Base-by-base conservation (phyloP, 495 filamentous ascomycete genomes). In the Lentithecium fluviatile region DNA sequence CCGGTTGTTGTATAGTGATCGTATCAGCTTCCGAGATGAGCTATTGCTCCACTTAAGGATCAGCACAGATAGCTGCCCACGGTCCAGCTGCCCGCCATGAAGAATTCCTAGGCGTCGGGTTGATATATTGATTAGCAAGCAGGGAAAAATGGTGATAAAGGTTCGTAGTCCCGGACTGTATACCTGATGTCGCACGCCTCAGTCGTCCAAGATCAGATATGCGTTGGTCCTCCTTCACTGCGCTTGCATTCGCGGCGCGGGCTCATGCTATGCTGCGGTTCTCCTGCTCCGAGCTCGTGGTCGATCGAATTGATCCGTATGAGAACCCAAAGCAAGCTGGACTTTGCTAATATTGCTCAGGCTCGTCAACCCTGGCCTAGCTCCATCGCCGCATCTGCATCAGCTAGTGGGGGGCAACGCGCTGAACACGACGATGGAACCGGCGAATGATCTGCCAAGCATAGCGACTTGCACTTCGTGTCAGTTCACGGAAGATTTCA, bases 251-350 rank as follows among this genome's bases (percentile, higher is more conserved):
- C 36, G 50, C 34, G 15, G 57, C 57, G 57, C 50, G 47, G 23
- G 29, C 48, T 43, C 34, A 42, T 21, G 57, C 48, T 34, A 60
- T 60, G 57, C 37, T 60, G 8, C 57, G 57, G 17, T 60, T 60
- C 49, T 60, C 57, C 0, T 60, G 57, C 49, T 60, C 57, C 3
- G 42, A 52, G 38, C 48, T 60, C 36, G 46, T 51, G 6, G 50
- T 60, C 15, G 42, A 60, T 36, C 57, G 57, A 6, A 52, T 60
- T n/a, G 57, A 60, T 47, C 57, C 57, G 57, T 60, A 53, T 23
- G 48, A 23, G n/a, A n/a, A 1, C 19, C 36, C 38, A 13, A 5
- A 8, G 19, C 1, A 6, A 29, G 40, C 25, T 1, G 13, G n/a
- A 26, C 25, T n/a, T 34, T 38, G 34, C n/a, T 21, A 29, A 42